Conservation (phyloP, 1,284 basidiomycete species). For the Chondrostereum purpureum region DNA sequence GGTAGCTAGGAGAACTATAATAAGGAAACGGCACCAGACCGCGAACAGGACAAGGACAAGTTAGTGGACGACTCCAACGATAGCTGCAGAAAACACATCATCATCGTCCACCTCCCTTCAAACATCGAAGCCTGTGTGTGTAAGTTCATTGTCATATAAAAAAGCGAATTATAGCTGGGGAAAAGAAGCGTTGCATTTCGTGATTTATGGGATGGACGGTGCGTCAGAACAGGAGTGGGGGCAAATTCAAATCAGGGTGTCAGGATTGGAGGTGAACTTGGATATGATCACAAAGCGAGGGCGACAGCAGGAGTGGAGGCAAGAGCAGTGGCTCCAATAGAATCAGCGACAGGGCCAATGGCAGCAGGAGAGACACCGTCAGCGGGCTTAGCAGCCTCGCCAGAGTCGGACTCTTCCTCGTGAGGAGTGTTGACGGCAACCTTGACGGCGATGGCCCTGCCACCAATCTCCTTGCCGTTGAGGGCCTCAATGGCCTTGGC, state of each 20-base stretch:
- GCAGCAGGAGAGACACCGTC: conserved; percentile 22
- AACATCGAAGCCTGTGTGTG: no score
- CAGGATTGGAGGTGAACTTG: background rate
- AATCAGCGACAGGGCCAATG: conserved; percentile 10
- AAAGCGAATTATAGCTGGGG: background rate
- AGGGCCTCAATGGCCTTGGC: conserved; percentile 77
- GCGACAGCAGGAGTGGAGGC: background rate
- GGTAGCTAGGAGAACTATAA: conserved; percentile 29
- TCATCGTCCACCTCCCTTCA: no score
- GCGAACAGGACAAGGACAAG: no score
- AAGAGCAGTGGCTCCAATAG: background rate
- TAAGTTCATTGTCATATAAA: background rate
- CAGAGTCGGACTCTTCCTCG: conserved; percentile 37
- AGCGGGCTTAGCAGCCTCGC: conserved; percentile 22
- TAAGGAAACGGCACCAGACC: conserved; percentile 47
- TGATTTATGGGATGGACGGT: background rate
- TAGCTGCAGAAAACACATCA: no score
- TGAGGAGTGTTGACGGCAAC: conserved; percentile 69
- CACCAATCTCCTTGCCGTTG: conserved; percentile 77
- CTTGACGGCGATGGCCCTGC: conserved; percentile 80
- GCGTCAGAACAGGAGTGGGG: background rate
- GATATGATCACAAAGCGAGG: background rate
- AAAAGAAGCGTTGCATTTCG: background rate
- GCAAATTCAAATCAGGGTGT: background rate
- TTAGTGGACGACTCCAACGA: no score